Percentiles rank a stretch among this genome's conserved stretches.
Evolutionary conservation across 768 basidiomycete genomes (phyloP).

Genomic region (Candolleomyces aberdarensis): DNA sequence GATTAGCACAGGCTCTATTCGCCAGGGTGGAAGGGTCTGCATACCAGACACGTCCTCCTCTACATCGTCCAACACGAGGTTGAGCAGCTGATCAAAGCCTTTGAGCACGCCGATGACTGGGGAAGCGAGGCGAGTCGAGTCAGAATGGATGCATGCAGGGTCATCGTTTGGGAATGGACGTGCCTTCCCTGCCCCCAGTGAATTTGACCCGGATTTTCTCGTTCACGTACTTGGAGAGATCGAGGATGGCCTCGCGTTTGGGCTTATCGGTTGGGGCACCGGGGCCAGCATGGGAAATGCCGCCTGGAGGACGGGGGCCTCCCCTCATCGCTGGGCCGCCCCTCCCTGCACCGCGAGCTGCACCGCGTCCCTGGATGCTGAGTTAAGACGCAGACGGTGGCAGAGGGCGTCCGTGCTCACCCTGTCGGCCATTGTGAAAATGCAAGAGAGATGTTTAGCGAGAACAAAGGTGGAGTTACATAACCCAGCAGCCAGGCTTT

Average conservation of each 20-base stretch:
- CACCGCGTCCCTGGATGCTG: constrained; percentile 56
- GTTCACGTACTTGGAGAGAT: constrained; percentile 92
- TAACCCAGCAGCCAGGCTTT: constrained; percentile 9
- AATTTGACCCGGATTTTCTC: constrained; percentile 94
- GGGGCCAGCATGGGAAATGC: constrained; percentile 29
- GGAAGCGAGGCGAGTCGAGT: background rate
- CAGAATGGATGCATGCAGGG: background rate
- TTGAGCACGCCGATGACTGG: constrained; percentile 90
- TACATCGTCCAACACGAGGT: constrained; percentile 96
- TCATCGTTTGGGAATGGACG: background rate
- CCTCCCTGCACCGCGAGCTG: constrained; percentile 33
- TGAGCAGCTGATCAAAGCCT: constrained; percentile 94
- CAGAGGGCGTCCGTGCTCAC: constrained; percentile 35
- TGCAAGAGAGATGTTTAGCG: background rate
- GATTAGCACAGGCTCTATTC: background rate
- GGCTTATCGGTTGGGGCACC: constrained; percentile 63
- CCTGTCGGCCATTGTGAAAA: constrained; percentile 44
- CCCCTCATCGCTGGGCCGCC: constrained; percentile 3
- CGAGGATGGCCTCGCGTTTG: constrained; percentile 91
- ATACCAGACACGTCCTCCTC: constrained; percentile 76
- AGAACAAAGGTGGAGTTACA: constrained; percentile 12
- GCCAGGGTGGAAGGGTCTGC: constrained; percentile 11
- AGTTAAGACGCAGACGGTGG: constrained; percentile 23
- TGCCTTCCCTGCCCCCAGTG: constrained; percentile 96
- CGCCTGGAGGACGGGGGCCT: constrained; percentile 38